Percentiles rank a stretch among this genome's conserved stretches.
Evolutionary conservation across 129 eudicot genomes (phyloP).

Genomic region (Flaveria ramosissima): DNA sequence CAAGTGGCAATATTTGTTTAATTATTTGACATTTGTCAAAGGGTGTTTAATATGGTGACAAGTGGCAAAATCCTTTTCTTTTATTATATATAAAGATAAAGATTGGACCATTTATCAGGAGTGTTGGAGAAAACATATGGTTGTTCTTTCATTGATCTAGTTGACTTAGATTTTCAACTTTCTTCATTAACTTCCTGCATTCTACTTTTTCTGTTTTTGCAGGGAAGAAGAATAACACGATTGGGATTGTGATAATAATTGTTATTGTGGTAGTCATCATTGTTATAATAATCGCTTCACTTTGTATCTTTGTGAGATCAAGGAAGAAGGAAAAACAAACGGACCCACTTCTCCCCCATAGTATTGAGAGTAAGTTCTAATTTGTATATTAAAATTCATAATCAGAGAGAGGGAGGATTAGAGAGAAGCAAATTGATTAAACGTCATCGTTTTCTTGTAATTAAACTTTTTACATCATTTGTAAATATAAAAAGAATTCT

Average conservation of each 20-base stretch:
- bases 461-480: neutral
- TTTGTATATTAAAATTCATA: neutral
- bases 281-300: neutral
- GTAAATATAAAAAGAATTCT: no score
- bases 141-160: no score
- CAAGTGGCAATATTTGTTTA: no score
- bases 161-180: neutral
- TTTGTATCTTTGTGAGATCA: slow-evolving; percentile 5
- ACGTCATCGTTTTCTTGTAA: neutral
- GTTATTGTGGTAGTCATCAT: neutral
- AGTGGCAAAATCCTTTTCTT: no score
- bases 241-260: neutral
- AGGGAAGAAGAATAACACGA: slow-evolving; percentile 22
- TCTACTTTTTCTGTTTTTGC: neutral
- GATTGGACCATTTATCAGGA: no score
- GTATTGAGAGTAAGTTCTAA: slow-evolving; percentile 19
- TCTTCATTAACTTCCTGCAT: neutral
- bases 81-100: no score
- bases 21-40: no score
- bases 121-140: no score
- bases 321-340: slow-evolving; percentile 1
- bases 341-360: neutral
- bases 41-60: no score
- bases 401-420: no score
- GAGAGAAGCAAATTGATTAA: neutral